Conservation (phyloP, 2,329 filamentous ascomycete genomes). For the Penicillium sp. region DNA sequence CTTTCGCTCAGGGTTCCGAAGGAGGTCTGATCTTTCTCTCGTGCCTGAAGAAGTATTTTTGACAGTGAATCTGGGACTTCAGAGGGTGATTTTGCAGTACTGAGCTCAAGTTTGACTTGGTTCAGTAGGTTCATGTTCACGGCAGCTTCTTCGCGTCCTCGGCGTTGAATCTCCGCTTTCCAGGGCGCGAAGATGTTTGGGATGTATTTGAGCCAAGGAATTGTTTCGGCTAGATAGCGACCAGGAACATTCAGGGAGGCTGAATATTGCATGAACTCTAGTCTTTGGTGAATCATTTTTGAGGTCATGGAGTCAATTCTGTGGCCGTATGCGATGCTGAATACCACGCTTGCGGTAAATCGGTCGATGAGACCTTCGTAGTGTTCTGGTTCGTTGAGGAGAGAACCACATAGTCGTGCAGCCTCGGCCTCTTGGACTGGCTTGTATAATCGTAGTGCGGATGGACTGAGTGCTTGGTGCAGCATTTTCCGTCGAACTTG, state of each 20-base stretch:
- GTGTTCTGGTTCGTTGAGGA: conserved; percentile 42
- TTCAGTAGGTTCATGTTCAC: conserved; percentile 44
- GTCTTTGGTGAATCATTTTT: conserved; percentile 46
- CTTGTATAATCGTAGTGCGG: conserved; percentile 50
- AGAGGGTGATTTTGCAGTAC: conserved; percentile 25
- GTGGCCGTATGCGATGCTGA: conserved; percentile 53
- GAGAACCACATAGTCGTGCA: conserved; percentile 43
- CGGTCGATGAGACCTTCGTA: conserved; percentile 50
- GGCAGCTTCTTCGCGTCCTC: conserved; percentile 22
- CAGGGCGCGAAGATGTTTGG: conserved; percentile 49
- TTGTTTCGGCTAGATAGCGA: conserved; percentile 48
- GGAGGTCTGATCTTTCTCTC: conserved; percentile 38
- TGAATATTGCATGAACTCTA: conserved; percentile 52
- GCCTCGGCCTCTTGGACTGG: conserved; percentile 54
- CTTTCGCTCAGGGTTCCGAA: conserved; percentile 41
- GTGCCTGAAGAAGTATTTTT: conserved; percentile 46
- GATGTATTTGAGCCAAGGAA: conserved; percentile 46
- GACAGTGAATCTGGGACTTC: conserved; percentile 45
- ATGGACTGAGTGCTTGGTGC: conserved; percentile 52
- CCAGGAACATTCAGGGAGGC: conserved; percentile 52
- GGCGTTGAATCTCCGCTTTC: conserved; percentile 35
- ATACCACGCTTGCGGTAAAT: conserved; percentile 52
- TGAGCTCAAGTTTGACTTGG: conserved; percentile 37
- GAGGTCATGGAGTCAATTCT: conserved; percentile 52
- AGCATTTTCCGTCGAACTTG: conserved; percentile 46